Evolutionary conservation across 2,329 filamentous ascomycete genomes (phyloP).

Genomic region (Elsinoe necatrix): DNA sequence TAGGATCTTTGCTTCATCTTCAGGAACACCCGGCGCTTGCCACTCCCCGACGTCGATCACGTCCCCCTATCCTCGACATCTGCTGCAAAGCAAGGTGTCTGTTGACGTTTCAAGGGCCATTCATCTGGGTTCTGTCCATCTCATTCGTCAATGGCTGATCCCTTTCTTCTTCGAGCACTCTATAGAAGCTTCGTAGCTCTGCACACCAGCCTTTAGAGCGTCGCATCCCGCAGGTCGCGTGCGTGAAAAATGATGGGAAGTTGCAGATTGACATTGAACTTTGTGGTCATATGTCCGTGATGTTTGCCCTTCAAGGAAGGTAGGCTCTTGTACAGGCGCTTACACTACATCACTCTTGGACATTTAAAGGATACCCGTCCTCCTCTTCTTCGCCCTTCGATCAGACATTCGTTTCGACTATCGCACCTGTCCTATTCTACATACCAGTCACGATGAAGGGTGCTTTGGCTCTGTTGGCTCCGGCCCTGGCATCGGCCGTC

Average conservation of each 20-base stretch:
- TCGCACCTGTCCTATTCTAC: neutral
- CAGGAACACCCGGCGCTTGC: constrained; percentile 13
- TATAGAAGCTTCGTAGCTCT: constrained; percentile 3
- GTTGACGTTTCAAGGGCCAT: constrained; percentile 7
- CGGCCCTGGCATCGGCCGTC: constrained; percentile 12
- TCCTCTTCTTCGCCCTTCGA: neutral
- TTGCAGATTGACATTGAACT: constrained; percentile 3
- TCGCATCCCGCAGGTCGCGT: constrained; percentile 11
- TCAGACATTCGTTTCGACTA: constrained; percentile 2
- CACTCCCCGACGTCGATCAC: constrained; percentile 5
- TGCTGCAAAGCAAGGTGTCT: neutral
- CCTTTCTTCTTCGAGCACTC: neutral
- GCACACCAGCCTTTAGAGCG: neutral
- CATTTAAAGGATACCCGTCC: neutral
- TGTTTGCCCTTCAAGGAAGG: constrained; percentile 1
- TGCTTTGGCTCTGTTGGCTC: constrained; percentile 13
- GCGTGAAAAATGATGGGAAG: neutral
- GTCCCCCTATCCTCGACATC: neutral
- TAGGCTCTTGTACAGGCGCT: neutral
- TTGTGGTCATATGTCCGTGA: neutral
- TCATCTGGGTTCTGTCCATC: neutral
- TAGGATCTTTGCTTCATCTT: constrained; percentile 6
- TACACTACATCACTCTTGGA: neutral
- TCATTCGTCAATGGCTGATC: neutral
- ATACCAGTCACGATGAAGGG: constrained; percentile 10